Base-by-base conservation (phyloP, 73 alveolate species). In the Diophrys sp. region DNA sequence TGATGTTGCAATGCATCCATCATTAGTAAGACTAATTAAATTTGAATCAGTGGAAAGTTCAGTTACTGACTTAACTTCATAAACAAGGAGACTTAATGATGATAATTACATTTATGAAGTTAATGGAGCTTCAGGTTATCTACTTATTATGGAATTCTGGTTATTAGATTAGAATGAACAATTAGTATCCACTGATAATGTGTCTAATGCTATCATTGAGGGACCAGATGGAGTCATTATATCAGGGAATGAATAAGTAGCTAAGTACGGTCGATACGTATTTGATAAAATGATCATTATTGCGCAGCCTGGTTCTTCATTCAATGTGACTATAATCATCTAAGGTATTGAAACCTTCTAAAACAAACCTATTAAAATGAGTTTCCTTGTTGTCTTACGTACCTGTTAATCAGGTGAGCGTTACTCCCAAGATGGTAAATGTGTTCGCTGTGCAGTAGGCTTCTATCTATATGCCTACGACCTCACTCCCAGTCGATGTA, bases 241-340 rank as follows among this genome's bases (percentile, higher is more conserved):
- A 62, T 14, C 30, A 23, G 75, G 75, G 2, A 68, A 68, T 24
- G 75, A 68, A 68, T n/a, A 25, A 5, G 26, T 26, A 55, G 75
- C 75, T 25, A n/a, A 5, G 2, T 5, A 24, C 1, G 75, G 75
- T 2, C 27, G 5, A 28, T 68, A 25, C 55, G 24, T 26, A 2
- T 68, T 68, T 29, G 54, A 28, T 2, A 68, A 68, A 25, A 5
- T 68, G 8, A 68, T 68, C 29, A 31, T 68, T 1, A 68, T 31
- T 5, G 55, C 75, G 2, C 55, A 25, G 2, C 75, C 75, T 25
- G 75, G 75, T 24, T 2, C 34, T 1, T 26, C 62, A 44, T 5
- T 18, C 18, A 18, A 44, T 11, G 62, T 44, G 18, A 18, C 5
- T 11, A 11, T 44, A 44, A 44, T 44, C 5, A 18, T 44, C 5